These are phyloP conservation scores for Endotrypanum monterogeii DNA, from an alignment of 208 protist species.

Conservation along the genomic window DNA sequence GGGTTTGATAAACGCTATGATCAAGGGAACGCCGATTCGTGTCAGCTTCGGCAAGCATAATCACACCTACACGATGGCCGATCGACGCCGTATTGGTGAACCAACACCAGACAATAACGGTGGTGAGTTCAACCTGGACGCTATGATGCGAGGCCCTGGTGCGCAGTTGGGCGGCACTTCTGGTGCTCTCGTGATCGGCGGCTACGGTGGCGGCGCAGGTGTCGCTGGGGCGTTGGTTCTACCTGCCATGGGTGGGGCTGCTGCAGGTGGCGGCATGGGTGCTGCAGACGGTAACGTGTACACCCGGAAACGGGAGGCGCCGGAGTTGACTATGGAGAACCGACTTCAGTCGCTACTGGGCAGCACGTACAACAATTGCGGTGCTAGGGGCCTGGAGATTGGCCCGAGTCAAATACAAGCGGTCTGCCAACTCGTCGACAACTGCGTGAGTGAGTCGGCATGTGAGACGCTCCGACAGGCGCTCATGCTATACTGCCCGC, in stretches of 20 bases:
- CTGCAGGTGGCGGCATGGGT: conserved; percentile 20
- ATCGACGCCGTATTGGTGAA: conserved; percentile 44
- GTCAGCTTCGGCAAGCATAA: conserved; percentile 86
- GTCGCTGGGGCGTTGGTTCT: conserved; percentile 37
- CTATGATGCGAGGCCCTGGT: conserved; percentile 42
- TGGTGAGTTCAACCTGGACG: conserved; percentile 41
- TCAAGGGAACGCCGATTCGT: conserved; percentile 73
- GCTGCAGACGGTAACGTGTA: conserved; percentile 37
- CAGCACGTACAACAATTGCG: conserved; percentile 75
- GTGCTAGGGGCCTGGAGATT: conserved; percentile 57
- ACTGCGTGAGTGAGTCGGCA: conserved; percentile 61
- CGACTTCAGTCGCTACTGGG: conserved; percentile 70
- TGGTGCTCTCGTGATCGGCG: conserved; percentile 47
- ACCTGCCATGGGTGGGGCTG: conserved; percentile 56
- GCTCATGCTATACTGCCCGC: conserved; percentile 64
- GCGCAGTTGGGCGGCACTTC: conserved; percentile 28
- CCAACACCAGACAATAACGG: conserved; percentile 3
- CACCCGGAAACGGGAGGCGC: conserved; percentile 50
- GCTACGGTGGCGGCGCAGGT: conserved; percentile 22
- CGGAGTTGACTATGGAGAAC: conserved; percentile 68
- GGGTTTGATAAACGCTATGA: conserved; percentile 45
- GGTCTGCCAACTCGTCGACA: conserved; percentile 70
- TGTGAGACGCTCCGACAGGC: conserved; percentile 57
- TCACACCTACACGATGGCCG: conserved; percentile 72
- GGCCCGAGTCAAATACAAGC: conserved; percentile 73